Evolutionary conservation across 2,329 filamentous ascomycete genomes (phyloP).

Genomic region (Fusarium globosum): DNA sequence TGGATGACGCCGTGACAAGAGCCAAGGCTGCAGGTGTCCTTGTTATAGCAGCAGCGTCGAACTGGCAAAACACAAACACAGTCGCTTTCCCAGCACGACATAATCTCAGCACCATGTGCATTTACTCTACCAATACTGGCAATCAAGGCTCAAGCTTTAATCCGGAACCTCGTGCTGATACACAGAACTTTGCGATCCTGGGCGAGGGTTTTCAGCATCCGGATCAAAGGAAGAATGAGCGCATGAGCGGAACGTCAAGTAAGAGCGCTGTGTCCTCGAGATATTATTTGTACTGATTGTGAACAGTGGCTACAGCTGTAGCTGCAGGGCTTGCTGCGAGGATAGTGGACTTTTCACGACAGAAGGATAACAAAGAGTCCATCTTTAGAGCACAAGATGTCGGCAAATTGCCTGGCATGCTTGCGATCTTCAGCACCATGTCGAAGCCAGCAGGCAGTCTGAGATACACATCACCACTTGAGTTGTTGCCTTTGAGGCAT

Average conservation of each 20-base stretch:
- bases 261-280: neutral
- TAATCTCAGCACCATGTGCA: neutral
- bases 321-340: fast-evolving
- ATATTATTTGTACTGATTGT: fast-evolving
- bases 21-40: fast-evolving
- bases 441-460: neutral
- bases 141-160: neutral
- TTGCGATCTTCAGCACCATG: neutral
- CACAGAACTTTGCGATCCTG: neutral
- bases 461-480: neutral
- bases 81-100: neutral
- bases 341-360: neutral
- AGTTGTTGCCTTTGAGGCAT: fast-evolving
- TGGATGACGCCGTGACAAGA: fast-evolving
- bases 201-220: neutral
- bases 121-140: neutral
- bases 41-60: fast-evolving
- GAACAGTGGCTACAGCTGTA: neutral
- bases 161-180: fast-evolving
- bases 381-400: neutral
- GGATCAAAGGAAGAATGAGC: neutral
- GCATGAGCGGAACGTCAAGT: neutral
- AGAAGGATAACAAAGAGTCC: fast-evolving
- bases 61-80: neutral
- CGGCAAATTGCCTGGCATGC: fast-evolving